Evolutionary conservation across 225 moss, liverwort and hornwort species (phyloP), one percentile per base, ranked within the genome.

Genomic region (Pseudoscleropodium purum): DNA sequence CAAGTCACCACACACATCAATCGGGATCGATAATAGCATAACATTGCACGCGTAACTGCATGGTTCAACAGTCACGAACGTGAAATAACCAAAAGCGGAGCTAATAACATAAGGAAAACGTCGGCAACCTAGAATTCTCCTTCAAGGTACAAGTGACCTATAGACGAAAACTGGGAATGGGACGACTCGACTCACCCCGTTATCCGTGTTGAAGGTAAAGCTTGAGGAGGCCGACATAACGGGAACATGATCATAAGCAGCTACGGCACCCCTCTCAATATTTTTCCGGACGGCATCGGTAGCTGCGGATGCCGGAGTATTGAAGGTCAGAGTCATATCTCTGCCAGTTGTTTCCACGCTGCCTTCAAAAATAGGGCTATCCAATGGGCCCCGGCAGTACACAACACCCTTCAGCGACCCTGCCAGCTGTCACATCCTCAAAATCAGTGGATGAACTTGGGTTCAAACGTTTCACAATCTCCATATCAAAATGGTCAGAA

Each of bases 351-450:
- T 92, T 90, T 99, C 99, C 79, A 97, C 95, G 80, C 94, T 97
- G 83, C 99, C 99, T 93, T 99, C 99, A 88, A 99, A 99, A 74
- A 99, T 96, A 64, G 99, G 99, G 79, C 95, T 93, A 90, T 99
- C 97, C 86, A 99, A 92, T 81, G 99, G 96, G 63, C 99, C 99
- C 82, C 99, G 94, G 92, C 97, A 99, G 81, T 99, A 97, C 39
- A 99, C 97, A 79, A 97, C 97, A 81, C 95, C 99, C 90, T 99
- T 99, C 89, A 99, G 85, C 72, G 97, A 95, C 82, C 97, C 99
- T 94, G 99, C 97, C 84, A 99, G 89, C 99, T 99, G 97, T 89
- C 89, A 96, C 88, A 88, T 83, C 72, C 88, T 74, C 74, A 81
- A 80, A 66, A 74, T 87, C 65, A 91, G 83, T 80, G 63, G 79